A percentile compares a stretch with the other conserved stretches of the same genome.
Evolutionary conservation across 1,284 basidiomycete species (phyloP).

Genomic region (Leccinum fallax): DNA sequence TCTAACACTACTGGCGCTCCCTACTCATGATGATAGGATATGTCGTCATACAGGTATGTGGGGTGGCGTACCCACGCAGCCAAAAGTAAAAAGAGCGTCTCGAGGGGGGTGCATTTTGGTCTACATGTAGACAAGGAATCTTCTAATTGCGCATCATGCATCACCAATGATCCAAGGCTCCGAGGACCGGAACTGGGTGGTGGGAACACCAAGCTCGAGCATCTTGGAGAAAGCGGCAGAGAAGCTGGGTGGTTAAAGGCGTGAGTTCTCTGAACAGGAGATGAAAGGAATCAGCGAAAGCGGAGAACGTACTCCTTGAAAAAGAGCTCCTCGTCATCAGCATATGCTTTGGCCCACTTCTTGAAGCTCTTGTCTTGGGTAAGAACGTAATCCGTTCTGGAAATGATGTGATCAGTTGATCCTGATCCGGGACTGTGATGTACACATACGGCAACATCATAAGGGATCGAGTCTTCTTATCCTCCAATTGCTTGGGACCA

Average conservation of each 20-base stretch:
- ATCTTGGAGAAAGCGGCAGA: constrained; percentile 73
- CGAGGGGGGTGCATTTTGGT: neutral
- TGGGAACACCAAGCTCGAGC: constrained; percentile 89
- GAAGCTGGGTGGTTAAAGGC: constrained; percentile 58
- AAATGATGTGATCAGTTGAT: constrained; percentile 3
- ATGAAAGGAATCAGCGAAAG: neutral
- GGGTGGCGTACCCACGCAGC: neutral
- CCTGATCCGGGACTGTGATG: neutral
- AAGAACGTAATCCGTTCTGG: constrained; percentile 81
- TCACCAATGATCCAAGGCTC: constrained; percentile 78
- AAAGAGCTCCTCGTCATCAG: constrained; percentile 80
- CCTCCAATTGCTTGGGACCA: constrained; percentile 93
- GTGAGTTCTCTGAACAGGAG: constrained; percentile 1
- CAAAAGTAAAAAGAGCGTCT: neutral
- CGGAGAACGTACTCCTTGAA: constrained; percentile 70
- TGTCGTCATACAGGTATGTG: neutral
- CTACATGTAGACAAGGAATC: neutral
- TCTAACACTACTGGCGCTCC: neutral
- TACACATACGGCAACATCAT: constrained; percentile 92
- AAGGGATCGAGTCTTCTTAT: constrained; percentile 84
- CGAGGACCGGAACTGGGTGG: constrained; percentile 66
- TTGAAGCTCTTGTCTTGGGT: constrained; percentile 88
- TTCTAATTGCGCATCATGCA: constrained; percentile 1
- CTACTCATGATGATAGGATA: neutral
- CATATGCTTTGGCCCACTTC: constrained; percentile 83